Percentiles rank a stretch among this genome's conserved stretches.
These are phyloP conservation scores for Ogataea haglerorum DNA, from an alignment of 805 yeast genomes.

Conservation along the genomic window DNA sequence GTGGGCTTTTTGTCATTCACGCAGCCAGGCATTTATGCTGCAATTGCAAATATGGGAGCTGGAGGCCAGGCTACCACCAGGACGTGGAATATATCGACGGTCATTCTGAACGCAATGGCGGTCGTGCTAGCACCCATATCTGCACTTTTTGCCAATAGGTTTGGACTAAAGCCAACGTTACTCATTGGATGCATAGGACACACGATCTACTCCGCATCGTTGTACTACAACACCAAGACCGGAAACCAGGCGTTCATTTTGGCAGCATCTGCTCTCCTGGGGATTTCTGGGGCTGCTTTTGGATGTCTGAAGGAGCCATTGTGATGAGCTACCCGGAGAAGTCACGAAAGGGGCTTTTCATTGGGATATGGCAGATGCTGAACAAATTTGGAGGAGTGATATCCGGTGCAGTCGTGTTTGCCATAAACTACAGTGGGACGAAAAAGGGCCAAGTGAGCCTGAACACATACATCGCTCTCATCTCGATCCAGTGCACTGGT, in stretches of 20 bases:
- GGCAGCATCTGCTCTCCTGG: constrained; percentile 25
- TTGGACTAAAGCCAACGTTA: constrained; percentile 20
- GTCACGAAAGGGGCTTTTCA: constrained; percentile 24
- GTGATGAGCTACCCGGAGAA: constrained; percentile 26
- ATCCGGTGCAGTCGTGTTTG: constrained; percentile 25
- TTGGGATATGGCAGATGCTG: constrained; percentile 29
- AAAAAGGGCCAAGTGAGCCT: constrained; percentile 23
- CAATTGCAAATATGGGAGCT: constrained; percentile 12
- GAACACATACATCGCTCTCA: constrained; percentile 24
- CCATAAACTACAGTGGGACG: constrained; percentile 15
- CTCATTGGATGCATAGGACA: constrained; percentile 26
- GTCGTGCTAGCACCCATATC: constrained; percentile 19
- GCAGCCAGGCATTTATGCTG: constrained; percentile 12
- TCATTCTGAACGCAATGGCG: constrained; percentile 22
- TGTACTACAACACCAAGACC: constrained; percentile 26
- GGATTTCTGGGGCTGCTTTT: constrained; percentile 28
- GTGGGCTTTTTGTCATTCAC: constrained; percentile 14
- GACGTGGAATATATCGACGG: constrained; percentile 11
- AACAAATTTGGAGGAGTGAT: constrained; percentile 27
- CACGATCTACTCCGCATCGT: constrained; percentile 26
- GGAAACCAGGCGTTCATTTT: constrained; percentile 27
- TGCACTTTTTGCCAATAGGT: constrained; percentile 23
- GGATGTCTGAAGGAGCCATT: constrained; percentile 30
- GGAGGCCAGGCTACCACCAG: constrained; percentile 12
- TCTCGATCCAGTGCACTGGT: constrained; percentile 28